These are phyloP conservation scores for Ceratocystis alfenasii DNA, from an alignment of 2,329 filamentous ascomycete genomes.

Conservation along the genomic window DNA sequence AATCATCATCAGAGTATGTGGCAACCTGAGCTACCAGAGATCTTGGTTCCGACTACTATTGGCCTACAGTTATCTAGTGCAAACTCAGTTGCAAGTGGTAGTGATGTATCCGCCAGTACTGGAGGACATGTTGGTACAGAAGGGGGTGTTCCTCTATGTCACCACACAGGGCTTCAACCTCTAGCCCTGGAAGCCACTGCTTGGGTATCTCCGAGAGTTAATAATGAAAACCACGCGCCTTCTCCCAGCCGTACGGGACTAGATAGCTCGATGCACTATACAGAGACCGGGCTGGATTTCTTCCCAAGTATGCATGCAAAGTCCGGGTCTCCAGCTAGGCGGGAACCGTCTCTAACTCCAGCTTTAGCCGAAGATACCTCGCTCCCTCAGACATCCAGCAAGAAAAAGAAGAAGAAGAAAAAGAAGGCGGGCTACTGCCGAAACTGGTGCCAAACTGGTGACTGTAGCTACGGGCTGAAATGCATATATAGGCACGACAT, in stretches of 20 bases:
- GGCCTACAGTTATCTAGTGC: slow-evolving; percentile 1
- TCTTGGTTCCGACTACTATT: background rate
- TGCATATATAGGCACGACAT: slow-evolving; percentile 39
- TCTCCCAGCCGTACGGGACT: background rate
- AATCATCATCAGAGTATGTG: background rate
- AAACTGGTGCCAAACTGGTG: slow-evolving; percentile 39
- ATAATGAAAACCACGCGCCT: background rate
- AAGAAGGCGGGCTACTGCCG: slow-evolving; percentile 30
- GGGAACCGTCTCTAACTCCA: background rate
- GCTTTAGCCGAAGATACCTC: slow-evolving; percentile 23
- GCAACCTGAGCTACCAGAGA: background rate
- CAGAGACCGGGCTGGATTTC: background rate
- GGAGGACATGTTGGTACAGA: background rate
- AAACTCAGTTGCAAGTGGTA: background rate
- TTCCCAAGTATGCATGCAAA: background rate
- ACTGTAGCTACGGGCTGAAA: slow-evolving; percentile 34
- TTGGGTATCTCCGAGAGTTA: background rate
- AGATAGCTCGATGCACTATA: background rate
- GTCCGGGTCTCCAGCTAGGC: background rate
- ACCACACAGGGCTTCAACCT: background rate
- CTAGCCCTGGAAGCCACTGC: background rate
- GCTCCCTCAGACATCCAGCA: no score
- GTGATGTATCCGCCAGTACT: background rate
- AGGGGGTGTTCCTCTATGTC: background rate
- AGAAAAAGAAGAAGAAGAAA: background rate